A percentile compares a stretch with the other conserved stretches of the same genome.
phyloP scores from a whole-genome alignment of 805 yeast species.

The Saccharomycopsis amapae region DNA sequence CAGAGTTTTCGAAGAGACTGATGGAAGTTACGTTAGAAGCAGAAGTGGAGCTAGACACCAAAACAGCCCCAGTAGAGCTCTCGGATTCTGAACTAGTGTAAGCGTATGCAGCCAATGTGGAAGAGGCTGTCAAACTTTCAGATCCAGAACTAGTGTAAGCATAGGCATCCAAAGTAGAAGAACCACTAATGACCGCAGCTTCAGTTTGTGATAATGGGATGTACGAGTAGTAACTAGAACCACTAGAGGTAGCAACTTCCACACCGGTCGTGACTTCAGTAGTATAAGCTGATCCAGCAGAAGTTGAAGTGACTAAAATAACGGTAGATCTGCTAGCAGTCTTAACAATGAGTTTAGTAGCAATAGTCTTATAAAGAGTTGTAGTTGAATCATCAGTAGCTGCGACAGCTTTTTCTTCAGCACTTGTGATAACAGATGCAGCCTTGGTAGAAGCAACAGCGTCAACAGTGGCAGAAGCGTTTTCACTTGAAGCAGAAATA shows the following conservation, averaged over 20 bases:
- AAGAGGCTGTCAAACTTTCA: not conserved
- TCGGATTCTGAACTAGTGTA: not conserved
- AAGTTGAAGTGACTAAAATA: too few species aligned
- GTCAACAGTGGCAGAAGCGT: constrained; percentile 18
- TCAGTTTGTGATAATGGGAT: too few species aligned
- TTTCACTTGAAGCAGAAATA: not conserved
- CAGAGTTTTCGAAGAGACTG: not conserved
- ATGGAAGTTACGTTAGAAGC: not conserved
- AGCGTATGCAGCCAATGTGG: not conserved
- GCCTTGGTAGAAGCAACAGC: constrained; percentile 16
- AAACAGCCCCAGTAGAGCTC: too few species aligned
- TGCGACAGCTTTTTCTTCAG: constrained; percentile 12
- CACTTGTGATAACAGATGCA: constrained; percentile 1
- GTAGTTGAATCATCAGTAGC: constrained; percentile 18
- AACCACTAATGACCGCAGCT: too few species aligned
- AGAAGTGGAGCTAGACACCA: not conserved
- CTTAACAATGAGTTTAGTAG: not conserved
- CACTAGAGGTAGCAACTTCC: not conserved
- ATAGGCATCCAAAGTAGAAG: not conserved
- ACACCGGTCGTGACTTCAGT: not conserved
- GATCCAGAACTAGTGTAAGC: not conserved
- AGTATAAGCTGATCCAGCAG: too few species aligned
- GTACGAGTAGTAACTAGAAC: constrained; percentile 1
- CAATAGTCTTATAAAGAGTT: constrained; percentile 13
- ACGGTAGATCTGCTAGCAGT: too few species aligned